These are phyloP conservation scores for Ascochyta viciae-villosae DNA, from an alignment of 2,329 filamentous ascomycete genomes.

Conservation along the genomic window DNA sequence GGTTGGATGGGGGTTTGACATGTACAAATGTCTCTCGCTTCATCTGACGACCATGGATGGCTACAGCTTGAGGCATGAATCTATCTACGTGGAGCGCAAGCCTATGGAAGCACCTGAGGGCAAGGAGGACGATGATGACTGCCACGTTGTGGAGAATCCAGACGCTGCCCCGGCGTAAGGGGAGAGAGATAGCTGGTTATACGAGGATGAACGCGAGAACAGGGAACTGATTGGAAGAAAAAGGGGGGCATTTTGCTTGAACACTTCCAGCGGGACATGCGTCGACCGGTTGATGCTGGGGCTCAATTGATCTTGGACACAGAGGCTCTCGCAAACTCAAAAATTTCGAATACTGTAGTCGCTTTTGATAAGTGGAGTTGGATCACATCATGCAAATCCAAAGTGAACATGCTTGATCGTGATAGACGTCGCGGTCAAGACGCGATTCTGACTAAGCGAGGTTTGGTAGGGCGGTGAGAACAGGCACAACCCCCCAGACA, in stretches of 20 bases:
- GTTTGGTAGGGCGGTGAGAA: conserved; percentile 20
- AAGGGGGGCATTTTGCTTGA: too few species aligned
- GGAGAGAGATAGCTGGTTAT: not conserved
- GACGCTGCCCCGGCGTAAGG: too few species aligned
- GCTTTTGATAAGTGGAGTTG: too few species aligned
- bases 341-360: too few species aligned
- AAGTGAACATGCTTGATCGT: not conserved
- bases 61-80: not conserved
- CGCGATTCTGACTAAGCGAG: conserved; percentile 12
- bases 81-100: conserved; percentile 4
- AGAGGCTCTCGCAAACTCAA: not conserved
- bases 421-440: not conserved
- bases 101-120: not conserved
- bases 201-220: not conserved
- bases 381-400: not conserved
- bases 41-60: conserved; percentile 1
- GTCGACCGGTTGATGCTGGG: too few species aligned
- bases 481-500: conserved; percentile 20
- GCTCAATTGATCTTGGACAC: too few species aligned
- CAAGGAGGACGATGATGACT: not conserved
- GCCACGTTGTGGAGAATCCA: not conserved
- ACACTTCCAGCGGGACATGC: too few species aligned
- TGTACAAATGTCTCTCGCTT: conserved; percentile 6
- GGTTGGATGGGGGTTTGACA: conserved; percentile 17
- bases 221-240: not conserved